These are phyloP conservation scores for Plenodomus biglobosus DNA, from an alignment of 2,329 filamentous ascomycete species.

Conservation along the genomic window DNA sequence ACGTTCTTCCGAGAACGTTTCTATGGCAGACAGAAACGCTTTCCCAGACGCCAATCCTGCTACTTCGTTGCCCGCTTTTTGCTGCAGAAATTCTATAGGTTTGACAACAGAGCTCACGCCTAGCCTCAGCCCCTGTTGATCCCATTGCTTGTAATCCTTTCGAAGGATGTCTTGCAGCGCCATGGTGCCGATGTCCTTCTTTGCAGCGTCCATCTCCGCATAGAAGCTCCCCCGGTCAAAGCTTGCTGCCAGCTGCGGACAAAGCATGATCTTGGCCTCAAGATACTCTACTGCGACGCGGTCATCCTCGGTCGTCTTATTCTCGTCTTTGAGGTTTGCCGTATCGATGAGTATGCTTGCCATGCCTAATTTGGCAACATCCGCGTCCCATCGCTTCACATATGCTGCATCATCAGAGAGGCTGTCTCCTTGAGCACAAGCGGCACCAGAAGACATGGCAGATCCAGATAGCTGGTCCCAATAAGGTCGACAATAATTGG, in stretches of 20 bases:
- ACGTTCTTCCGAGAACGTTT: constrained; percentile 58
- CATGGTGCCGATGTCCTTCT: constrained; percentile 66
- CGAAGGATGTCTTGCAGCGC: constrained; percentile 67
- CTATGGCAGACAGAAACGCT: constrained; percentile 54
- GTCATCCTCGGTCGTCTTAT: constrained; percentile 68
- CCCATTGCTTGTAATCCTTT: constrained; percentile 86
- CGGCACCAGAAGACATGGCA: constrained; percentile 47
- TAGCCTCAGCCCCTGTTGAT: constrained; percentile 54
- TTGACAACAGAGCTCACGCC: constrained; percentile 70
- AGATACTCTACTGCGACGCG: constrained; percentile 60
- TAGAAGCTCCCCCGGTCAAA: constrained; percentile 63
- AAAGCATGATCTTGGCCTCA: constrained; percentile 55
- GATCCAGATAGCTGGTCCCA: constrained; percentile 58
- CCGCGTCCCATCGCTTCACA: constrained; percentile 53
- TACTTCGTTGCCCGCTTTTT: constrained; percentile 52
- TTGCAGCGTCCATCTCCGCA: constrained; percentile 62
- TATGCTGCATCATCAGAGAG: constrained; percentile 33
- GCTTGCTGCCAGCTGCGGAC: constrained; percentile 33
- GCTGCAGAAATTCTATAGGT: constrained; percentile 61
- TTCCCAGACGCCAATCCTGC: constrained; percentile 25
- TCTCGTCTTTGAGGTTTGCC: constrained; percentile 57
- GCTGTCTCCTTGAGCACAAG: constrained; percentile 45
- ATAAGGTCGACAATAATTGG: constrained; percentile 57
- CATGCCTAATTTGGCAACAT: constrained; percentile 67
- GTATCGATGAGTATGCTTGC: constrained; percentile 76